These are phyloP conservation scores for Botrytis elliptica DNA, from an alignment of 2,329 filamentous ascomycete genomes.

Conservation along the genomic window DNA sequence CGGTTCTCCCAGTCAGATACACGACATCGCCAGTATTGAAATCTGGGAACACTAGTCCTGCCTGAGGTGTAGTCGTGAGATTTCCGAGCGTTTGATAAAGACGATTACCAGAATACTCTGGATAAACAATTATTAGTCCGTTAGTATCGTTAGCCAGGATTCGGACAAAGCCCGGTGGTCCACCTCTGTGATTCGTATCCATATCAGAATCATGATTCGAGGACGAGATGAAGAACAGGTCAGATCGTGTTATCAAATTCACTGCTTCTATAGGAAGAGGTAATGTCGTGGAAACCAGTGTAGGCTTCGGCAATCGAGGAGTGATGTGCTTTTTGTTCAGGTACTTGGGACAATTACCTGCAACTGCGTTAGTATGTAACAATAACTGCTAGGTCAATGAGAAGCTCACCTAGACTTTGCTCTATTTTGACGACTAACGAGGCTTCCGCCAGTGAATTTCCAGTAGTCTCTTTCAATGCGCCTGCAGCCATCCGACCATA, in stretches of 20 bases:
- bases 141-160: conserved; percentile 57
- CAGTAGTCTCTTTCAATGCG: conserved; percentile 44
- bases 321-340: conserved; percentile 69
- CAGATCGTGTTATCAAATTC: conserved; percentile 60
- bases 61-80: conserved; percentile 61
- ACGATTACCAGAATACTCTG: conserved; percentile 80
- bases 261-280: conserved; percentile 36
- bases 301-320: conserved; percentile 53
- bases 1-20: conserved; percentile 66
- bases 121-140: conserved; percentile 59
- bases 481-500: conserved; percentile 69
- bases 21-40: conserved; percentile 71
- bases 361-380: conserved; percentile 2
- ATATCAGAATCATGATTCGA: conserved; percentile 62
- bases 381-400: background rate
- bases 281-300: conserved; percentile 47
- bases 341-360: conserved; percentile 84
- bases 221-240: conserved; percentile 77
- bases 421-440: conserved; percentile 66
- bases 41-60: conserved; percentile 72
- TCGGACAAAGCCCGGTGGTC: conserved; percentile 70
- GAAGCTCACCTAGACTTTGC: conserved; percentile 58
- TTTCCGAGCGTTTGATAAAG: conserved; percentile 85
- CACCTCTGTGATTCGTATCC: conserved; percentile 83
- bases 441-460: conserved; percentile 25